Conservation (phyloP, 768 basidiomycete species). For the Suillus subaureus region DNA sequence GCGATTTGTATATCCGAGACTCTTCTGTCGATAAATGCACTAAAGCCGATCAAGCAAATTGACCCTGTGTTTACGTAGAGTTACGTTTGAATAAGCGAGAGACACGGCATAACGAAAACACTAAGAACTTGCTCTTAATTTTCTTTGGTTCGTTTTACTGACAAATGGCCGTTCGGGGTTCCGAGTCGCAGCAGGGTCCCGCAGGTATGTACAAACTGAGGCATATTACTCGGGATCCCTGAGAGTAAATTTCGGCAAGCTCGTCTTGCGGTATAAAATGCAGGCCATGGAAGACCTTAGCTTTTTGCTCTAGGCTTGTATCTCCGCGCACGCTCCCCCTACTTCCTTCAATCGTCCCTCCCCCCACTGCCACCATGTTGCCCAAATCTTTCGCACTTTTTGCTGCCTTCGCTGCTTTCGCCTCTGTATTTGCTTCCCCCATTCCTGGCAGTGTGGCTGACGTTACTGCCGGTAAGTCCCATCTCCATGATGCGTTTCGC, state of each 20-base stretch:
- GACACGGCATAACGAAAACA: no score
- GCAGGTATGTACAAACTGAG: no score
- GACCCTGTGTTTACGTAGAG: no score
- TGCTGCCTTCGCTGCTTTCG: neutral
- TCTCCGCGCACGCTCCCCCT: neutral
- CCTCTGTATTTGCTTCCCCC: neutral
- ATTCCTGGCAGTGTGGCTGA: neutral
- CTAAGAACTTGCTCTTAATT: no score
- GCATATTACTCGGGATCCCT: neutral
- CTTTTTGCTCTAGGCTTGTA: neutral
- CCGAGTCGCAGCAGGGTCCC: no score
- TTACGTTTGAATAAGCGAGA: no score
- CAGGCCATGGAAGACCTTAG: neutral
- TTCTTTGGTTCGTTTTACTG: no score
- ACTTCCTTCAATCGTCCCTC: neutral
- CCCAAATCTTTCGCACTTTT: neutral
- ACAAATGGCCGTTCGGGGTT: no score
- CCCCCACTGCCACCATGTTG: neutral
- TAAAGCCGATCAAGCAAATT: no score
- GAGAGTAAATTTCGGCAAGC: neutral
- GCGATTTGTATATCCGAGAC: no score
- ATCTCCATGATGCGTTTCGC: accelerated
- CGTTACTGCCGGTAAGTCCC: neutral
- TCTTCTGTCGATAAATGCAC: no score
- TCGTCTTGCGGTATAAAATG: neutral